Percentiles rank a stretch among this genome's conserved stretches.
Conservation (phyloP, 768 basidiomycete genomes). For the Boletus rufocinnamomeus region DNA sequence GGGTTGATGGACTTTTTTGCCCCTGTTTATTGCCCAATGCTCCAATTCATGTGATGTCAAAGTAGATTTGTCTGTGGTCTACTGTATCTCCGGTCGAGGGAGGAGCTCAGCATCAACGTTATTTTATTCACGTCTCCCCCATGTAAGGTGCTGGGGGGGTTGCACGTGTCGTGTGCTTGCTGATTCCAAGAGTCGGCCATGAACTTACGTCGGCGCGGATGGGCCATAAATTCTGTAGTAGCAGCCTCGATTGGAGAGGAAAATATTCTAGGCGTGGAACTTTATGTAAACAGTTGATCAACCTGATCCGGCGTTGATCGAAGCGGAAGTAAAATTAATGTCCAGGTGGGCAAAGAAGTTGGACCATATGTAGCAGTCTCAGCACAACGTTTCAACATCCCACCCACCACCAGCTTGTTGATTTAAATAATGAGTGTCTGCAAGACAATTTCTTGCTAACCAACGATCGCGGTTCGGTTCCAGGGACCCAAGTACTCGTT, state of each 20-base stretch:
- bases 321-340: background rate
- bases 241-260: background rate
- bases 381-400: background rate
- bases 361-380: too few relatives aligned
- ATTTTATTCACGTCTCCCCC: background rate
- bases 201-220: background rate
- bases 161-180: background rate
- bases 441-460: background rate
- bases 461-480: background rate
- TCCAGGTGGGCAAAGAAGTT: background rate
- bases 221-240: background rate
- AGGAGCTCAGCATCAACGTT: background rate
- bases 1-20: background rate
- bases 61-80: background rate
- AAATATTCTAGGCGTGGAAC: background rate
- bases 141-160: background rate
- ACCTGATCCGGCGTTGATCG: slow-evolving; percentile 6
- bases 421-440: background rate
- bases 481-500: too few relatives aligned
- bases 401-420: background rate
- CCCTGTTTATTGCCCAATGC: background rate
- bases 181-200: background rate
- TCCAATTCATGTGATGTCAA: background rate
- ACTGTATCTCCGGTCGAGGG: background rate
- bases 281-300: background rate